Base-by-base conservation (phyloP, 495 filamentous ascomycete genomes). In the Aspergillus sclerotioniger region DNA sequence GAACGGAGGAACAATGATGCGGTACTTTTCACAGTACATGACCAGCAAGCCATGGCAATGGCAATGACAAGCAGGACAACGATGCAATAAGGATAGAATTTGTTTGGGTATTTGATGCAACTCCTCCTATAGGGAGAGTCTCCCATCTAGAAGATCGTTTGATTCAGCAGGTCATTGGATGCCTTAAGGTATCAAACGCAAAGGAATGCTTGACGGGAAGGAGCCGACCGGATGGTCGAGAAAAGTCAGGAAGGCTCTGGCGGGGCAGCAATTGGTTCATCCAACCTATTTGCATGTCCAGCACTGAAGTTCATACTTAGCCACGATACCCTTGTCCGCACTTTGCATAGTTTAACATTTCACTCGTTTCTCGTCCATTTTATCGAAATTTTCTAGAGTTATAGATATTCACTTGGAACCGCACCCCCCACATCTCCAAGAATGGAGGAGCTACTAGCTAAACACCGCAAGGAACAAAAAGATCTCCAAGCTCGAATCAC, bases 381-480 rank as follows among this genome's bases (percentile, higher is more conserved):
- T 41, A 41, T 41, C 37, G 37, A 41, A 41, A 45, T 16, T 8
- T 16, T 8, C 19, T 45, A 17, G 15, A 16, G n/a, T 17, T 16
- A 16, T 49, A 28, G 9, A 49, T 49, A 7, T 43, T 41, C 41
- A 53, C 16, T 31, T 31, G 21, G 29, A 9, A 41, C 32, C 10
- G 16, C 56, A 47, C 33, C 47, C 28, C 35, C 52, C 37, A 15
- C 39, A 51, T 31, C 32, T 13, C n/a, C 16, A 44, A 21, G 60
- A 60, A 83, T 93, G 80, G 92, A 96, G 44, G 84, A 88, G 32
- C 76, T 95, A 45, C 82, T 90, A 58, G 78, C 84, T 12, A 87
- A 86, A 41, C 94, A 98, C 71, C 83, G 89, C 61, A 96, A 92
- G 72, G 94, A 98, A 72, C 85, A 87, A 67, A 86, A 85, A 54